These are phyloP conservation scores for Pythium phragmitis DNA, from an alignment of 352 stramenopile species.

Conservation along the genomic window DNA sequence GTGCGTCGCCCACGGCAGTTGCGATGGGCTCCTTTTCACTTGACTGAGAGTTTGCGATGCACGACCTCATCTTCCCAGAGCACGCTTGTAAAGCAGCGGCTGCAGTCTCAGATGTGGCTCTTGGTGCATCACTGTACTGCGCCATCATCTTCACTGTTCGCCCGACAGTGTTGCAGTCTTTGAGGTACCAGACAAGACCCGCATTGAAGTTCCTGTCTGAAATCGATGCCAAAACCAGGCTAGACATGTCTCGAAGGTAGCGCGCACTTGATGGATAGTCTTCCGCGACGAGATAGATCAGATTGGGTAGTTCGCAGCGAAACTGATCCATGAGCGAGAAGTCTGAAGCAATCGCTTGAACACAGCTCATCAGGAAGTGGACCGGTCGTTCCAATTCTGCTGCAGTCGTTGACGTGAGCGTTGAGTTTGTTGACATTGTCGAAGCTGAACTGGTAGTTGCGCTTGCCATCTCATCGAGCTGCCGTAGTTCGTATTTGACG, in stretches of 20 bases:
- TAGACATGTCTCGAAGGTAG: slow-evolving; percentile 50
- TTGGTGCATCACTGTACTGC: slow-evolving; percentile 33
- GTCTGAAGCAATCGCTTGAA: slow-evolving; percentile 56
- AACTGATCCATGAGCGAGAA: slow-evolving; percentile 55
- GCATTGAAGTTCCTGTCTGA: slow-evolving; percentile 69
- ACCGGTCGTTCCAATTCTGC: slow-evolving; percentile 40
- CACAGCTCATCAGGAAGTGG: slow-evolving; percentile 59
- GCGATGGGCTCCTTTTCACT: slow-evolving; percentile 28
- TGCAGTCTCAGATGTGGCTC: slow-evolving; percentile 36
- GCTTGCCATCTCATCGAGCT: slow-evolving; percentile 20
- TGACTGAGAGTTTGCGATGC: slow-evolving; percentile 10
- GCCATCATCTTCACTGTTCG: slow-evolving; percentile 49
- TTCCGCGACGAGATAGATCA: slow-evolving; percentile 60
- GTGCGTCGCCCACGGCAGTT: slow-evolving; percentile 63
- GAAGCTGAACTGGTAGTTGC: neutral
- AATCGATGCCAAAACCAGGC: slow-evolving; percentile 43
- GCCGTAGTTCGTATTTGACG: slow-evolving; percentile 44
- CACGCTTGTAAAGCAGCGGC: slow-evolving; percentile 33
- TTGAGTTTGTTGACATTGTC: neutral
- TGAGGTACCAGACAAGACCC: slow-evolving; percentile 71
- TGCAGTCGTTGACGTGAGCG: slow-evolving; percentile 8
- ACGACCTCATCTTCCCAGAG: slow-evolving; percentile 18
- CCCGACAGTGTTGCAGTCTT: slow-evolving; percentile 56
- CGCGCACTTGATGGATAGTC: slow-evolving; percentile 50
- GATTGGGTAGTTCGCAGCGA: slow-evolving; percentile 66